phyloP scores from a whole-genome alignment of 2,329 filamentous ascomycete species.

The Arthrobotrys sphaeroides region DNA sequence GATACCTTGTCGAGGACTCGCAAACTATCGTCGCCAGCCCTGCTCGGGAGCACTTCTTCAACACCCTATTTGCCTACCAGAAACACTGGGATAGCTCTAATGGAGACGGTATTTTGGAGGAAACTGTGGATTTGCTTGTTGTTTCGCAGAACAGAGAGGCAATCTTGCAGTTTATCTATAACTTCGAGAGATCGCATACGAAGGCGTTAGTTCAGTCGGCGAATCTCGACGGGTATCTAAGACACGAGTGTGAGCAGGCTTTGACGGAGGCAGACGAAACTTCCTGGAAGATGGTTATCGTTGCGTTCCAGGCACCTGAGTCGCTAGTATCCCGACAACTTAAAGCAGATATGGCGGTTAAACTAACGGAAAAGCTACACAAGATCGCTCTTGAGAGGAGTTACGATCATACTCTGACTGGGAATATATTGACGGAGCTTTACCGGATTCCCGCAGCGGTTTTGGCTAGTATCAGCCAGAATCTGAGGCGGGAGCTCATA shows the following conservation, averaged over 20 bases:
- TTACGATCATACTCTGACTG: conserved; percentile 29
- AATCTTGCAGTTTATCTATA: conserved; percentile 52
- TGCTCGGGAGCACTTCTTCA: conserved; percentile 48
- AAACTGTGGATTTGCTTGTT: conserved; percentile 42
- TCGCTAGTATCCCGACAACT: conserved; percentile 39
- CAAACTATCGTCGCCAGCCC: conserved; percentile 41
- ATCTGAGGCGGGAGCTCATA: conserved; percentile 34
- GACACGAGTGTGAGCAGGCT: conserved; percentile 42
- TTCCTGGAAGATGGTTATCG: conserved; percentile 53
- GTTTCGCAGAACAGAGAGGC: conserved; percentile 40
- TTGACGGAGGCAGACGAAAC: conserved; percentile 33
- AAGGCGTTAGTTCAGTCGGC: conserved; percentile 29
- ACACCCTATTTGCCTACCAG: conserved; percentile 47
- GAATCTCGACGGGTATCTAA: conserved; percentile 48
- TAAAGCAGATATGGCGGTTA: conserved; percentile 40
- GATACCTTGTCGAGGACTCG: conserved; percentile 63
- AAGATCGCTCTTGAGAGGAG: conserved; percentile 22
- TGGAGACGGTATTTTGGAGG: conserved; percentile 38
- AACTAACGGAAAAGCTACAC: conserved; percentile 40
- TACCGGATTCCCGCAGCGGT: conserved; percentile 33
- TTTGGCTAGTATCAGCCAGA: conserved; percentile 37
- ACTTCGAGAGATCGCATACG: conserved; percentile 47
- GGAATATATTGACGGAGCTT: conserved; percentile 45
- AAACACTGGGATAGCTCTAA: conserved; percentile 47
- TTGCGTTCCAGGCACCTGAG: conserved; percentile 45